These are phyloP conservation scores for Carex arenaria DNA, from an alignment of 202 grass and related monocot genomes.

Conservation along the genomic window DNA sequence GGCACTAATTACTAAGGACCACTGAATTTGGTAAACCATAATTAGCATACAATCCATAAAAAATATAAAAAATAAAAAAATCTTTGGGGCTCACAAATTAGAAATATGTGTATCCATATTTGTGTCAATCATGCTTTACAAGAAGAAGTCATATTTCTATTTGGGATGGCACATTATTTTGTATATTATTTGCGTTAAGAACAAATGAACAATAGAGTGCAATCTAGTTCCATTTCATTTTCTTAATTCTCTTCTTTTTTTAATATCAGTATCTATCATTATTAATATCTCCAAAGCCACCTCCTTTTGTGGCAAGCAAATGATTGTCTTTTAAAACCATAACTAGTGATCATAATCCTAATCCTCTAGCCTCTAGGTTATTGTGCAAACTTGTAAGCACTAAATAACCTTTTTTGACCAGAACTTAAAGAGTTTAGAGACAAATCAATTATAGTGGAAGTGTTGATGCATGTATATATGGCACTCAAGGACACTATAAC, in stretches of 20 bases:
- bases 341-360: conserved; percentile 1
- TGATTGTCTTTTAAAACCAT: background rate
- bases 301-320: background rate
- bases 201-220: too few species aligned
- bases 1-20: background rate
- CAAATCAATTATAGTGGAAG: background rate
- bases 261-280: background rate
- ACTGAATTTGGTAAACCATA: background rate
- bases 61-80: background rate
- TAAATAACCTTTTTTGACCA: background rate
- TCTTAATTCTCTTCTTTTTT: background rate
- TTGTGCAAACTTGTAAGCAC: conserved; percentile 1
- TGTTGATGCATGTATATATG: background rate
- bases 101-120: background rate
- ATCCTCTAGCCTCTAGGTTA: background rate
- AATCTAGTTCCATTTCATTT: background rate
- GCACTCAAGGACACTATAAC: background rate
- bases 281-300: background rate
- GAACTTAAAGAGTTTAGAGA: background rate
- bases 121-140: background rate
- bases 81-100: background rate
- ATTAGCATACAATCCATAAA: background rate
- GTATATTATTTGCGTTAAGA: background rate
- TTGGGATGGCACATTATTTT: background rate
- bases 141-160: background rate